Conservation (phyloP, 495 filamentous ascomycete species). For the Clohesyomyces aquaticus region DNA sequence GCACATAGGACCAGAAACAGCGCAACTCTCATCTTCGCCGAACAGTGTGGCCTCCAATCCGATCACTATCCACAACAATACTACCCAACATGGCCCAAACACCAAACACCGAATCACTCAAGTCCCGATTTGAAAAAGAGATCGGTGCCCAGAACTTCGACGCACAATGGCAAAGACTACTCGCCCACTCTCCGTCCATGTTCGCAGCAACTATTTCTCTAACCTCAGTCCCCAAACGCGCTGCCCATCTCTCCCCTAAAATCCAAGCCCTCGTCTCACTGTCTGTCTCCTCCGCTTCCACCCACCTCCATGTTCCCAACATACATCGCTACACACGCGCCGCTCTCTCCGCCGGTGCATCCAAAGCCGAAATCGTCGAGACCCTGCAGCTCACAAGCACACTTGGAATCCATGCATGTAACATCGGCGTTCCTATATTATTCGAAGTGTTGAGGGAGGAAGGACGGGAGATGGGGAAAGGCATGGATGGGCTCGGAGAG, state of each 20-base stretch:
- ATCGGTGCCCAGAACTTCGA: slow-evolving; percentile 36
- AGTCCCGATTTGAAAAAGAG: slow-evolving; percentile 17
- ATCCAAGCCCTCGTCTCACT: slow-evolving; percentile 49
- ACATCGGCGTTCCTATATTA: slow-evolving; percentile 52
- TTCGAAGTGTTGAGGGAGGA: slow-evolving; percentile 51
- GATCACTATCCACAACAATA: slow-evolving; percentile 3
- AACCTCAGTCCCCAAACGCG: slow-evolving; percentile 40
- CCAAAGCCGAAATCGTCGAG: slow-evolving; percentile 48
- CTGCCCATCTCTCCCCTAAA: slow-evolving; percentile 48
- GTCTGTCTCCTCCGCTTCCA: slow-evolving; percentile 48
- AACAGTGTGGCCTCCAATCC: too few species aligned
- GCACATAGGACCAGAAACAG: too few species aligned
- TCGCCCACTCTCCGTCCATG: slow-evolving; percentile 43
- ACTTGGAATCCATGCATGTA: slow-evolving; percentile 53
- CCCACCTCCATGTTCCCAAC: slow-evolving; percentile 50
- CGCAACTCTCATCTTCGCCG: too few species aligned
- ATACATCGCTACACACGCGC: slow-evolving; percentile 44
- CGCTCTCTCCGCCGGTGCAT: slow-evolving; percentile 47
- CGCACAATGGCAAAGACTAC: slow-evolving; percentile 34
- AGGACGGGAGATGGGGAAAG: slow-evolving; percentile 36
- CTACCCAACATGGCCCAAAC: slow-evolving; percentile 18
- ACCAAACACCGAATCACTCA: slow-evolving; percentile 16
- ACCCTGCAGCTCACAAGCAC: slow-evolving; percentile 48
- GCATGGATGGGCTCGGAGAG: slow-evolving; percentile 38
- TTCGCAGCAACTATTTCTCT: slow-evolving; percentile 46